These are phyloP conservation scores for Spiraea crenata DNA, from an alignment of 331 rosid genomes.

Conservation along the genomic window DNA sequence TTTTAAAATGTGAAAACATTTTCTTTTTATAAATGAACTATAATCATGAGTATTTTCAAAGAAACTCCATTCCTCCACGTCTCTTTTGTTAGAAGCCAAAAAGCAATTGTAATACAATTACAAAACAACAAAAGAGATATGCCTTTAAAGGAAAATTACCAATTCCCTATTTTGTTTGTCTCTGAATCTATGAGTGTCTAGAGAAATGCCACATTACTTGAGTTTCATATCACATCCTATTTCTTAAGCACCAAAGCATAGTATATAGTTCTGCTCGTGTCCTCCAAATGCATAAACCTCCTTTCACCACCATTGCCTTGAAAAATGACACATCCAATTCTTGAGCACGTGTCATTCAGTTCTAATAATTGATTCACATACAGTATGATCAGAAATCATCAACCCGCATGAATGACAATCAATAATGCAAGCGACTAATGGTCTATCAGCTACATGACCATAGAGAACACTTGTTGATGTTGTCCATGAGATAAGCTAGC, in stretches of 20 bases:
- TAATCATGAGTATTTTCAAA: too few relatives aligned
- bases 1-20: not conserved
- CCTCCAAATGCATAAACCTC: not conserved
- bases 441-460: too few relatives aligned
- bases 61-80: not conserved
- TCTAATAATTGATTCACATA: too few relatives aligned
- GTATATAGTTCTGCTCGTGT: too few relatives aligned
- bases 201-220: not conserved
- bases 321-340: too few relatives aligned
- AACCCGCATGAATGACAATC: too few relatives aligned
- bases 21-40: not conserved
- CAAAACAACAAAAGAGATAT: not conserved
- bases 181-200: not conserved
- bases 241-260: not conserved
- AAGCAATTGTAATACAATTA: not conserved
- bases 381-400: too few relatives aligned
- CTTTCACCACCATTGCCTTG: too few relatives aligned
- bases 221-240: not conserved
- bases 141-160: not conserved
- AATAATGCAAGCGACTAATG: too few relatives aligned
- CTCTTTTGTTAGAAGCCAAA: not conserved
- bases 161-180: not conserved
- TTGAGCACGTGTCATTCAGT: too few relatives aligned
- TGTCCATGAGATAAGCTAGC: not conserved
- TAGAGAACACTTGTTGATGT: slow-evolving; percentile 17